Base-by-base conservation (phyloP, 352 stramenopile genomes). In the Halophytophthora batemanensis region DNA sequence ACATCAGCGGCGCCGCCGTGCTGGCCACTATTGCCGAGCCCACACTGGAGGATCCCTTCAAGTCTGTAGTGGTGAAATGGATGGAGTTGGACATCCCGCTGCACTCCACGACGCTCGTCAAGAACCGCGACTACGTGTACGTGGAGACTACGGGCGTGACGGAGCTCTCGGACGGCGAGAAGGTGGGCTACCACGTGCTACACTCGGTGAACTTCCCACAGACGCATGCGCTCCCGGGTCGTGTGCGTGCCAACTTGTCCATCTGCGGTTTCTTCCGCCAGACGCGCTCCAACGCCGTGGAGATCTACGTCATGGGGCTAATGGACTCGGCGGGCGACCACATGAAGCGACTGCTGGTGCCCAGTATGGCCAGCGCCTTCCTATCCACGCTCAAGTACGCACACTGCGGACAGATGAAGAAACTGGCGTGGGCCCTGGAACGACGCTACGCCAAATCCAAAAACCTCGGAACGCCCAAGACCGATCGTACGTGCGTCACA, bases 51-150 rank as follows among this genome's bases (percentile, higher is more conserved):
- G 47, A 50, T 2, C 61, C 61, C 10, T 70, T 66, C 43, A 52
- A 64, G n/a, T 64, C 56, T 10, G 37, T 73, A 0, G 46, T 66
- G 2, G 40, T 73, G 34, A 73, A 73, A 46, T 73, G 64, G 64
- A 63, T 65, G 50, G 61, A 69, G 45, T 56, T 67, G 46, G 59
- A 67, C 50, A 61, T 67, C 11, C 59, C 59, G 5, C 44, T 67
- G 1, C 54, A 67, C 12, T 51, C 53, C 10, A 40, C 61, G 4
- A 51, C 48, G 14, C 46, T 71, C 6, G 52, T 70, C 1, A 45
- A 50, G 31, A 65, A 64, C 51, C 53, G 66, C 6, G 66, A 75
- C 49, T 75, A 66, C 50, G 64, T 71, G 13, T 71, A 72, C 45
- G 49, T 75, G 8, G 66, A 75, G 29, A 41, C 53, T 10, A 70